These are phyloP conservation scores for Lolium rigidum DNA, from an alignment of 176 grass and related monocot species.

Conservation along the genomic window DNA sequence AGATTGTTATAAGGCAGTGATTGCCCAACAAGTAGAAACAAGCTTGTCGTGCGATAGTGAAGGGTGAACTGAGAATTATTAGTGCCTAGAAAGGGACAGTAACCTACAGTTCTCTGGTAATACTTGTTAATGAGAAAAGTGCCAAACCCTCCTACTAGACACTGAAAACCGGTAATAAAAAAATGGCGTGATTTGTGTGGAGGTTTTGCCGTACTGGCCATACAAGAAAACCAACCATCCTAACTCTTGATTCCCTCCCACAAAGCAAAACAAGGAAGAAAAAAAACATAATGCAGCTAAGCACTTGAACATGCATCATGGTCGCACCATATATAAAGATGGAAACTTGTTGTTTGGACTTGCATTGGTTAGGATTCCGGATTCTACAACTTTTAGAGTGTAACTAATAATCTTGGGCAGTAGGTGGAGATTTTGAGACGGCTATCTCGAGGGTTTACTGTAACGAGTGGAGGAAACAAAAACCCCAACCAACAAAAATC, in stretches of 20 bases:
- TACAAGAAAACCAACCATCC: not conserved
- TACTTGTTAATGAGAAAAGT: not conserved
- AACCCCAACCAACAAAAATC: constrained; percentile 9
- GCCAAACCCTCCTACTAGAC: not conserved
- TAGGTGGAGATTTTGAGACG: not conserved
- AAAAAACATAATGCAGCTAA: not conserved
- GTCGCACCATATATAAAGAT: not conserved
- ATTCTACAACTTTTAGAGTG: not conserved
- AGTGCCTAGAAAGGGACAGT: not conserved
- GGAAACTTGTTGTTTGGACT: not conserved
- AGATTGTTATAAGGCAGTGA: constrained; percentile 19
- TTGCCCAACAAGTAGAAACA: not conserved
- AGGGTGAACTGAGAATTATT: constrained; percentile 5
- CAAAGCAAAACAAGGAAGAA: not conserved
- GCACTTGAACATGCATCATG: not conserved
- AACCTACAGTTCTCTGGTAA: constrained; percentile 5
- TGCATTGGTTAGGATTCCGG: not conserved
- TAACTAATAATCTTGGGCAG: not conserved
- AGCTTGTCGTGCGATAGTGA: not conserved
- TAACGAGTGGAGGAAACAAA: not conserved
- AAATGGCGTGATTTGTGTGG: not conserved
- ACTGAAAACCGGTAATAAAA: not conserved
- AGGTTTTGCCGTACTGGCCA: not conserved
- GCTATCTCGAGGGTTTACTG: not conserved
- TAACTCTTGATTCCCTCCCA: not conserved